Base-by-base conservation (phyloP, 257 asterid genomes). In the Jacaranda mimosifolia region DNA sequence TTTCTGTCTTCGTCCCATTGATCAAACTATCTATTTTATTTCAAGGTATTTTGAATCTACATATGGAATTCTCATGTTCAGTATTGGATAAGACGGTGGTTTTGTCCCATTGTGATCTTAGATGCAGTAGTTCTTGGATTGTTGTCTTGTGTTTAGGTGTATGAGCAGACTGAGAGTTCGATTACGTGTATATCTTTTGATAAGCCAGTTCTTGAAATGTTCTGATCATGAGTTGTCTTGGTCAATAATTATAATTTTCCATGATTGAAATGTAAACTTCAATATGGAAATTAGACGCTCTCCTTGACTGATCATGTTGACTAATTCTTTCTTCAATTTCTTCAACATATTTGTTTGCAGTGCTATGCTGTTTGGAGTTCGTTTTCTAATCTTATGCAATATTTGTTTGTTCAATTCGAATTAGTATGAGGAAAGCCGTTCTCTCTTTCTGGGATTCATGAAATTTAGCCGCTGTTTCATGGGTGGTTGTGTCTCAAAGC, bases 401-500 rank as follows among this genome's bases (percentile, higher is more conserved):
- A 5, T 26, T 68, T 45, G 17, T 26, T 59, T 52, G 40, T 73
- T 71, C 18, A 60, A 68, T 21, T 63, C 52, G 17, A 64, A 9
- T 17, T 75, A 43, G 40, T 55, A 79, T 36, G 69, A 35, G 46
- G 55, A 9, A 56, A 53, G 10, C 53, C 36, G 19, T 60, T 46
- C 2, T 73, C 11, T 15, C 67, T 70, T 63, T 21, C 75, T 62
- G 63, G 83, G 58, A 63, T 79, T 82, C 60, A 60, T 75, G 83
- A 85, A 75, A 70, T 45, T 66, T 67, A 68, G 72, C 75, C 57
- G 62, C 75, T 14, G 55, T 73, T 26, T 26, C 69, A 94, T 94
- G 98, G 99, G 99, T 58, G 93, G 93, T 67, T 94, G 99, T 45
- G 89, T 91, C 52, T 92, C 99, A 32, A 87, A 78, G 82, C 91